phyloP scores from a whole-genome alignment of 176 grass and related monocot genomes.

The Aegilops speltoides region DNA sequence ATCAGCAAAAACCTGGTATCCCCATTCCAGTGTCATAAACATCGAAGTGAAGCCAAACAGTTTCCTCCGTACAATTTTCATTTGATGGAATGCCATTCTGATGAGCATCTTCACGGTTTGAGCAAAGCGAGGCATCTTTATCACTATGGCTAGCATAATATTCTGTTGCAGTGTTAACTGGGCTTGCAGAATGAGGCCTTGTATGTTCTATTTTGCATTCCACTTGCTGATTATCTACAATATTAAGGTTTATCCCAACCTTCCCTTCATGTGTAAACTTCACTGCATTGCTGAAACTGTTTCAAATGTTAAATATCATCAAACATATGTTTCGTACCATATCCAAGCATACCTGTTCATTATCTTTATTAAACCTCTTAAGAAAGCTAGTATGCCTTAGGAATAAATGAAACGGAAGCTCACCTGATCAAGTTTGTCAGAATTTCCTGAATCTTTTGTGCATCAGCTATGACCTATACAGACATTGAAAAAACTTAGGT shows the following conservation, averaged over 20 bases:
- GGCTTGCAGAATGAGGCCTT: constrained; percentile 22
- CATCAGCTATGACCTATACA: constrained; percentile 73
- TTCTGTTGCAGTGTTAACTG: constrained; percentile 14
- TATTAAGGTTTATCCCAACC: constrained; percentile 74
- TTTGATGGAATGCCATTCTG: constrained; percentile 36
- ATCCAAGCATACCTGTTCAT: not conserved
- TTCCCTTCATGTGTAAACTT: constrained; percentile 90
- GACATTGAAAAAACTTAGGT: constrained; percentile 19
- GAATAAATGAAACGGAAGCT: constrained; percentile 23
- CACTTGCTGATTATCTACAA: constrained; percentile 39
- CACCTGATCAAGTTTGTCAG: constrained; percentile 79
- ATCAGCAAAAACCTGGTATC: constrained; percentile 74
- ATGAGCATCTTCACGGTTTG: constrained; percentile 36
- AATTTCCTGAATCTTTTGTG: constrained; percentile 78
- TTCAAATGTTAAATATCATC: constrained; percentile 22
- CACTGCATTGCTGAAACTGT: constrained; percentile 69
- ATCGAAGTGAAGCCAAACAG: constrained; percentile 69
- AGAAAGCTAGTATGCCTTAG: not conserved
- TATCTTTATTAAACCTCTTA: not conserved
- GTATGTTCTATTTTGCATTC: constrained; percentile 18
- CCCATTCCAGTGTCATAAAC: constrained; percentile 93
- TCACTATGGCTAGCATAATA: constrained; percentile 29
- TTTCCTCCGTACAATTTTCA: constrained; percentile 25
- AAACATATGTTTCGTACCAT: constrained; percentile 3
- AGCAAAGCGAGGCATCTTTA: constrained; percentile 41